A percentile compares a stretch with the other conserved stretches of the same genome.
Conservation (phyloP, 2,329 filamentous ascomycete species). For the Fusarium sp. region DNA sequence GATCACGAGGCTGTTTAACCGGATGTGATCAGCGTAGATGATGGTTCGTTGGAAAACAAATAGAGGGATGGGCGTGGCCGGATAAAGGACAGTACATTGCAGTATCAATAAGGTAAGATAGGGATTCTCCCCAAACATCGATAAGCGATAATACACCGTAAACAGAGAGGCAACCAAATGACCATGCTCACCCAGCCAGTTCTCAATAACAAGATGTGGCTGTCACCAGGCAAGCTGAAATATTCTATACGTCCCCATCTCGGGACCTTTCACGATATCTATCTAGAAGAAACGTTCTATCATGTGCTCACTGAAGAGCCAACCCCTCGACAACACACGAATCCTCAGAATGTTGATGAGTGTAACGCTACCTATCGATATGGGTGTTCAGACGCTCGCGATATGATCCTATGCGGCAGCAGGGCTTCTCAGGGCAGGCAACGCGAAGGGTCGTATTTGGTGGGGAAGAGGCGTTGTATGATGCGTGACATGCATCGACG, state of each 20-base stretch:
- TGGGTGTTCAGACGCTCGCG: background rate
- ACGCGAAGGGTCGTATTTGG: constrained; percentile 17
- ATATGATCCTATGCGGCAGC: background rate
- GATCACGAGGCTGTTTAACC: constrained; percentile 30
- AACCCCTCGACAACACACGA: background rate
- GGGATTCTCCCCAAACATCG: background rate
- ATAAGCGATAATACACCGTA: constrained; percentile 15
- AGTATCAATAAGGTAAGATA: background rate
- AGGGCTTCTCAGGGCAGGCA: constrained; percentile 18
- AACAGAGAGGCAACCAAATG: background rate
- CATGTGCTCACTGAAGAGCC: background rate
- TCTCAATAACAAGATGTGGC: too few relatives aligned
- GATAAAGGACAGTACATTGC: constrained; percentile 9
- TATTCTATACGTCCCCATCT: background rate
- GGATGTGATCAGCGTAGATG: constrained; percentile 5
- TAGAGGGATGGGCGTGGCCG: constrained; percentile 29
- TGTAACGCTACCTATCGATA: background rate
- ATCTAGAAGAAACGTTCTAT: background rate
- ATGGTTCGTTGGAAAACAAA: background rate
- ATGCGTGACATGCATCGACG: constrained; percentile 22
- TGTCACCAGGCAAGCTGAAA: background rate
- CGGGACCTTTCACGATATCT: background rate
- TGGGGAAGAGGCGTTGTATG: constrained; percentile 11
- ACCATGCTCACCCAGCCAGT: background rate
- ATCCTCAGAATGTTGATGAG: background rate